A percentile compares a stretch with the other conserved stretches of the same genome.
phyloP scores from a whole-genome alignment of 75 land plant genomes.

The Isoetes taiwanensis region DNA sequence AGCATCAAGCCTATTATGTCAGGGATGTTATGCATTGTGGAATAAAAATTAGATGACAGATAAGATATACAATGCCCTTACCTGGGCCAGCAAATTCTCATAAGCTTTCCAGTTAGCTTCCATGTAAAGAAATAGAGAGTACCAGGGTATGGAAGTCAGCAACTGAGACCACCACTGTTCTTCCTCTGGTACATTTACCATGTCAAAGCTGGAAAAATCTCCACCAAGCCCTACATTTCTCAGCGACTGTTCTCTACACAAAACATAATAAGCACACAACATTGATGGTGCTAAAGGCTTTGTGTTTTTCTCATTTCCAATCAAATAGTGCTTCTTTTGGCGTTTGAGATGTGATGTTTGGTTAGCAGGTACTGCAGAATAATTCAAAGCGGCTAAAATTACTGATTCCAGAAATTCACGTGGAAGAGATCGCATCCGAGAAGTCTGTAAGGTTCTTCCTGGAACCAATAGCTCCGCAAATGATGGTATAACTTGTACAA shows the following conservation, averaged over 20 bases:
- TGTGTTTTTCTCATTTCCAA: too few species aligned
- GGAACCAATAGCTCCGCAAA: conserved; percentile 20
- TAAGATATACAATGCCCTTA: conserved; percentile 6
- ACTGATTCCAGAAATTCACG: conserved; percentile 18
- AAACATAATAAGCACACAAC: conserved; percentile 20
- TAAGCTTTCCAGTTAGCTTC: conserved; percentile 28
- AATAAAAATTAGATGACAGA: neutral
- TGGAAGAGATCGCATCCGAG: conserved; percentile 32
- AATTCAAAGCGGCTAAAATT: too few species aligned
- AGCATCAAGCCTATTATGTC: too few species aligned
- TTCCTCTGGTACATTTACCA: conserved; percentile 3
- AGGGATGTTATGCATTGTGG: too few species aligned
- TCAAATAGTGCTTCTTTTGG: too few species aligned
- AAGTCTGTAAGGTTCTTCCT: conserved; percentile 9
- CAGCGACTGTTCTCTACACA: conserved; percentile 29
- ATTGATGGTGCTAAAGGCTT: conserved; percentile 23
- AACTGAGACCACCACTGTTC: conserved; percentile 23
- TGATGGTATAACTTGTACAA: conserved; percentile 22
- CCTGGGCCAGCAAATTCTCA: conserved; percentile 34
- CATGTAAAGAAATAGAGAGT: conserved; percentile 24
- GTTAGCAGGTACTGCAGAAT: too few species aligned
- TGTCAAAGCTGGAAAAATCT: neutral
- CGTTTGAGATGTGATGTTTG: too few species aligned
- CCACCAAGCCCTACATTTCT: conserved; percentile 23
- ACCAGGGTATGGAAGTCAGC: conserved; percentile 22